Percentiles rank a stretch among this genome's conserved stretches.
phyloP scores from a whole-genome alignment of 257 asterid species.

The Avicennia marina region DNA sequence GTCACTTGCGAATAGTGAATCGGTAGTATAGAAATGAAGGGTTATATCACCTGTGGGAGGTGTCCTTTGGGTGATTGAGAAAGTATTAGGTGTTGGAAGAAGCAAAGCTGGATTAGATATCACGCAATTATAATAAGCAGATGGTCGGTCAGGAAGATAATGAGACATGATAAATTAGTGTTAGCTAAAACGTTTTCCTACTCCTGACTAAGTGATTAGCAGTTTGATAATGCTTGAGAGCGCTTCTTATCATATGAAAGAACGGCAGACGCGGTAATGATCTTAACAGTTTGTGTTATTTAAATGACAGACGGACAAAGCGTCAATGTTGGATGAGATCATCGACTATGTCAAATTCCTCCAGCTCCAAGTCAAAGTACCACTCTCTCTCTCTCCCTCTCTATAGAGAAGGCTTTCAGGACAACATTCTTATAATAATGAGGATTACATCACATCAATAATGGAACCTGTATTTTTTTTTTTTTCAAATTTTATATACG shows the following conservation, averaged over 20 bases:
- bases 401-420: too few relatives aligned
- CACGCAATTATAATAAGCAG: constrained; percentile 6
- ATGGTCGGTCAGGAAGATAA: constrained; percentile 1
- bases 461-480: too few relatives aligned
- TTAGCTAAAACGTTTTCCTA: neutral
- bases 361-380: constrained; percentile 97
- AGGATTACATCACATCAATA: too few relatives aligned
- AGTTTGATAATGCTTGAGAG: too few relatives aligned
- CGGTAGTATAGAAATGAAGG: constrained; percentile 1
- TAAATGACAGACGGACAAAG: constrained; percentile 92
- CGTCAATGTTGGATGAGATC: constrained; percentile 96
- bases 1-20: neutral
- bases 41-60: constrained; percentile 8
- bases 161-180: neutral
- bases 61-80: constrained; percentile 6
- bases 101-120: constrained; percentile 12
- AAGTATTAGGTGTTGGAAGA: constrained; percentile 1
- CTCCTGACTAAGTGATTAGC: too few relatives aligned
- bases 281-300: constrained; percentile 22
- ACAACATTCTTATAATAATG: too few relatives aligned
- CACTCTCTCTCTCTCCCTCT: neutral
- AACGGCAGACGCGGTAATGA: constrained; percentile 8
- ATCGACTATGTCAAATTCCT: constrained; percentile 95
- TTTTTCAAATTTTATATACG: neutral
- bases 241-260: constrained; percentile 4